Evolutionary conservation across 1,284 basidiomycete genomes (phyloP), one percentile per base, ranked within the genome.

Genomic region (Marasmius oreades): DNA sequence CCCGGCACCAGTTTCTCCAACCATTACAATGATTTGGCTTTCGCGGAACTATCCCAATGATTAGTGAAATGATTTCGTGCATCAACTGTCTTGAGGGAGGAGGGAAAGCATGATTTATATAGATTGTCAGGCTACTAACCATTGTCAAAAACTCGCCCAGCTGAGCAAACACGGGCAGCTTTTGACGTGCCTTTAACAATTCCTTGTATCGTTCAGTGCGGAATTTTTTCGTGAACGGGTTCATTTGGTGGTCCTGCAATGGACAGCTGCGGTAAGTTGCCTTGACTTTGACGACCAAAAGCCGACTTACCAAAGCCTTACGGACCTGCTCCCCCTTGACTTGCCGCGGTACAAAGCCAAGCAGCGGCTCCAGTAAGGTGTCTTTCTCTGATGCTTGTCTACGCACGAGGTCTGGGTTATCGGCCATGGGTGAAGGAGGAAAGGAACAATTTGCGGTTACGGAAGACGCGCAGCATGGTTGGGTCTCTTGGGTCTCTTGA

Each of bases 1-100:
- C 55, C 96, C 97, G 24, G 93, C 95, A 11, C 97, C 96, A 1
- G 97, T 98, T 77, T 99, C 96, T 65, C 96, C 96, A 63, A 98
- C 93, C 86, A 99, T 92, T 57, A 99, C 87, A 50, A 94, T 91
- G 63, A 96, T 88, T 75, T 97, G 95, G 74, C 94, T 85, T 64
- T 86, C 77, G 59, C 76, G 86, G 74, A 95, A 97, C 86, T 93
- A 67, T 44, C 50, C 23, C 24, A 48, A 24, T 51, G 44, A 47
- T 26, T 6, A 47, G 31, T 50, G 31, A n/a, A 55, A 33, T 5
- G 34, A 20, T 43, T 18, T n/a, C 16, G 22, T 23, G 31, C 22
- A 6, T 34, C 14, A 33, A 50, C 22, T 31, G 53, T 55, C 56
- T 59, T 39, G 60, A 51, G 34, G 55, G 39, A 59, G 55, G 58